phyloP scores from a whole-genome alignment of 108 stramenopile species.

The Chaetoceros tenuissimus region DNA sequence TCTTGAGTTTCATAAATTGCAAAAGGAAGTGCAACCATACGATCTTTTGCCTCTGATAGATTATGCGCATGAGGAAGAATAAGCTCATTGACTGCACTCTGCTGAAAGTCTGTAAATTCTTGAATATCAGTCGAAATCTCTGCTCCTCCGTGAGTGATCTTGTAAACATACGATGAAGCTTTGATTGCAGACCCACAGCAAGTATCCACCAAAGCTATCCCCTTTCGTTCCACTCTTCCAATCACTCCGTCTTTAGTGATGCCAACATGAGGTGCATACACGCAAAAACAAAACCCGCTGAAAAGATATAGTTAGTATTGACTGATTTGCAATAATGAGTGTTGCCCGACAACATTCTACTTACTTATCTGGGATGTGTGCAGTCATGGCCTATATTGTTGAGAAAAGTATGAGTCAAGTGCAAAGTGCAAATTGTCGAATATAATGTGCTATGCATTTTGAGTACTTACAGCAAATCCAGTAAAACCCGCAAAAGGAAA shows the following conservation, averaged over 20 bases:
- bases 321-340: no score
- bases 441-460: no score
- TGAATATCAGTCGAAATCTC: conserved; percentile 12
- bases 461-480: conserved; percentile 41
- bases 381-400: no score
- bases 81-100: conserved; percentile 18
- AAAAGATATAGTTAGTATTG: no score
- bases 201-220: conserved; percentile 3
- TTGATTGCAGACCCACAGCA: conserved; percentile 11
- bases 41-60: conserved; percentile 11
- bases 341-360: no score
- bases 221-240: conserved; percentile 17
- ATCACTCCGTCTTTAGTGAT: conserved; percentile 35
- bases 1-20: conserved; percentile 21
- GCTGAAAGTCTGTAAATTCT: conserved; percentile 21
- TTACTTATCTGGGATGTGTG: no score
- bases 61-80: conserved; percentile 21
- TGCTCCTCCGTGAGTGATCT: conserved; percentile 12
- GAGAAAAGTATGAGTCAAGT: conserved; percentile 29
- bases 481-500: conserved; percentile 41
- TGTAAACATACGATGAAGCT: conserved; percentile 6
- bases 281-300: conserved; percentile 36
- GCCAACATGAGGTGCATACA: conserved; percentile 67
- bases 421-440: no score
- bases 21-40: conserved; percentile 22